Evolutionary conservation across 257 asterid genomes (phyloP).

Genomic region (Solanum tacnaense): DNA sequence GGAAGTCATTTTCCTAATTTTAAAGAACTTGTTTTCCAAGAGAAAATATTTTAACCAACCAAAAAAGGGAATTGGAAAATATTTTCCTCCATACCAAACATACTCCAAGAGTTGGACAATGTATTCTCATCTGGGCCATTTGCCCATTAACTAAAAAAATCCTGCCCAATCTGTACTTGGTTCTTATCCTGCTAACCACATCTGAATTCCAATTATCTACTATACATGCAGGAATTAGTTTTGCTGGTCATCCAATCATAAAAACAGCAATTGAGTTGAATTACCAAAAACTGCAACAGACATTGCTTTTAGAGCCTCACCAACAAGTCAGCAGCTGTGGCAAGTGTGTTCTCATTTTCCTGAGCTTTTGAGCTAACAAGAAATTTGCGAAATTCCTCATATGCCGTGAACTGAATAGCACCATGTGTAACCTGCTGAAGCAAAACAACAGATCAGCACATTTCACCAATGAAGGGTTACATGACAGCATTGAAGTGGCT

Average conservation of each 20-base stretch:
- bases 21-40: neutral
- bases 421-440: conserved; percentile 92
- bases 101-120: neutral
- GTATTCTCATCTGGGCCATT: neutral
- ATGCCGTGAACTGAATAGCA: conserved; percentile 90
- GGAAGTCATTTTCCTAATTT: neutral
- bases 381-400: conserved; percentile 78
- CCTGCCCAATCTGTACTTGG: neutral
- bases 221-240: neutral
- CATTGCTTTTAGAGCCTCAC: conserved; percentile 37
- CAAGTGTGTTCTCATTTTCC: conserved; percentile 16
- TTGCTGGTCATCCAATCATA: neutral
- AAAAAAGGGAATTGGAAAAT: neutral
- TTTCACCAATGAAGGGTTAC: neutral
- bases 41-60: neutral
- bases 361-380: conserved; percentile 29
- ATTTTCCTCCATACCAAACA: neutral
- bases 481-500: neutral
- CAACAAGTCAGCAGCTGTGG: conserved; percentile 31
- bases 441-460: conserved; percentile 15
- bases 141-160: neutral
- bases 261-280: neutral
- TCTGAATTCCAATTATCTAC: neutral
- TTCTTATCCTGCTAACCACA: neutral
- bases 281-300: neutral